Evolutionary conservation across 2,329 filamentous ascomycete genomes (phyloP).

Genomic region (Alternaria burnsii): DNA sequence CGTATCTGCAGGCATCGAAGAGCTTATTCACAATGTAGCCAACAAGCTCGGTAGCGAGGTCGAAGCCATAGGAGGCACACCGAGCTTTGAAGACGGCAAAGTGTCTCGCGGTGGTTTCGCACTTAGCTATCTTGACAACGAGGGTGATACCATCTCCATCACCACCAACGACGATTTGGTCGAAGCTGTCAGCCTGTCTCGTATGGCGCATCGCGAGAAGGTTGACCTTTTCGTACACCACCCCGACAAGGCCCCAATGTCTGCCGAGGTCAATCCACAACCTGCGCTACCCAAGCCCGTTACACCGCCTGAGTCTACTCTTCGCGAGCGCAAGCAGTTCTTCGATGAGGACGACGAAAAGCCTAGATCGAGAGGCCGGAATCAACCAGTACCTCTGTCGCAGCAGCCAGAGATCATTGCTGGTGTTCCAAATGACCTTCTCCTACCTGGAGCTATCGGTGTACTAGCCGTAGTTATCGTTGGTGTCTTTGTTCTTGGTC

Average conservation of each 20-base stretch:
- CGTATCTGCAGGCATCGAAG: slow-evolving; percentile 79
- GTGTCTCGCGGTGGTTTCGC: slow-evolving; percentile 83
- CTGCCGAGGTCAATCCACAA: slow-evolving; percentile 67
- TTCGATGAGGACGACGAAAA: slow-evolving; percentile 67
- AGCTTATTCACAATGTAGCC: slow-evolving; percentile 79
- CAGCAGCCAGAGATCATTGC: slow-evolving; percentile 81
- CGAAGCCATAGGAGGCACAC: slow-evolving; percentile 82
- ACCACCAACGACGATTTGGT: slow-evolving; percentile 93
- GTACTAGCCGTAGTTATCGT: slow-evolving; percentile 94
- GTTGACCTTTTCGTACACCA: slow-evolving; percentile 98
- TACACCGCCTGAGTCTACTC: slow-evolving; percentile 62
- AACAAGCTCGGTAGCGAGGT: slow-evolving; percentile 86
- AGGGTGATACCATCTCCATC: slow-evolving; percentile 95
- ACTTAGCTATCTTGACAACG: slow-evolving; percentile 94
- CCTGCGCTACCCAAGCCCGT: slow-evolving; percentile 60
- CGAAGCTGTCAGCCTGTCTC: slow-evolving; percentile 86
- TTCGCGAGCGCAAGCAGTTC: slow-evolving; percentile 58
- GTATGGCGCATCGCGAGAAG: slow-evolving; percentile 82
- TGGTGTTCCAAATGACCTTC: slow-evolving; percentile 91
- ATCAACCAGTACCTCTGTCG: slow-evolving; percentile 56
- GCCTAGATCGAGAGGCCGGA: slow-evolving; percentile 42
- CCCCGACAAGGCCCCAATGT: slow-evolving; percentile 85
- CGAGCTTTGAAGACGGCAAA: slow-evolving; percentile 79
- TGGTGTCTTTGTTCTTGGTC: slow-evolving; percentile 88
- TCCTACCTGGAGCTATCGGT: slow-evolving; percentile 92